A percentile compares a stretch with the other conserved stretches of the same genome.
phyloP scores from a whole-genome alignment of 495 filamentous ascomycete genomes.

The Aspergillus coremiiformis region DNA sequence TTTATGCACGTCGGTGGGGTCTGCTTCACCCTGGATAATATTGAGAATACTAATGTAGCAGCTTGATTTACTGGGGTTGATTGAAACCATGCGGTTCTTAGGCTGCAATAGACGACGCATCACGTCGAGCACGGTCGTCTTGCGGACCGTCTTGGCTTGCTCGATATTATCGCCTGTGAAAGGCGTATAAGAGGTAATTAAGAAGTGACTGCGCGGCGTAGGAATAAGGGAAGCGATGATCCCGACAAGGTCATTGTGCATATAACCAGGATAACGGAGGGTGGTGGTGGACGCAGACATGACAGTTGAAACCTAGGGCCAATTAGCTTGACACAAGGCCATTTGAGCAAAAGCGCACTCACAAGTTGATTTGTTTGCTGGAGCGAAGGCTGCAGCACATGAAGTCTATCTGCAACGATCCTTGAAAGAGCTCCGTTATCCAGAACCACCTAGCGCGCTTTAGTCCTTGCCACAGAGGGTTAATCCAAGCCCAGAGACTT shows the following conservation, averaged over 20 bases:
- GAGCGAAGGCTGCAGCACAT: slow-evolving; percentile 90
- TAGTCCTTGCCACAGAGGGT: neutral
- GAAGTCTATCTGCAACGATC: slow-evolving; percentile 89
- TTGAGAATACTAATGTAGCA: slow-evolving; percentile 99
- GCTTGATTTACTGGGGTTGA: slow-evolving; percentile 88
- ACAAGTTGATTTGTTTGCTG: slow-evolving; percentile 95
- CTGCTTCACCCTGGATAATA: slow-evolving; percentile 96
- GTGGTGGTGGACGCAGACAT: slow-evolving; percentile 98
- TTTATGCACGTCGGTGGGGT: slow-evolving; percentile 96
- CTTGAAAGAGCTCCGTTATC: slow-evolving; percentile 91
- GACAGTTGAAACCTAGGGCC: slow-evolving; percentile 70
- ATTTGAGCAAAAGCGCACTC: slow-evolving; percentile 12
- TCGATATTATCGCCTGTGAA: slow-evolving; percentile 95
- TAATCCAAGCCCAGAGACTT: slow-evolving; percentile 13
- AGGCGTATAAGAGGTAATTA: slow-evolving; percentile 96
- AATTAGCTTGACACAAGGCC: neutral
- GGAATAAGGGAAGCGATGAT: slow-evolving; percentile 95
- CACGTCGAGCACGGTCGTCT: slow-evolving; percentile 95
- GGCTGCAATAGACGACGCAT: slow-evolving; percentile 94
- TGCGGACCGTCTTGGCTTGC: slow-evolving; percentile 91
- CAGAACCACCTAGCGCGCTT: slow-evolving; percentile 59
- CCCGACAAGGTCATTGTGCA: slow-evolving; percentile 98
- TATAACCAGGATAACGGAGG: slow-evolving; percentile 93
- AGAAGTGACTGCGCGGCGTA: slow-evolving; percentile 92
- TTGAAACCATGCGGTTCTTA: slow-evolving; percentile 98